Conservation (phyloP, 768 basidiomycete species). For the Boletus reticulatus region DNA sequence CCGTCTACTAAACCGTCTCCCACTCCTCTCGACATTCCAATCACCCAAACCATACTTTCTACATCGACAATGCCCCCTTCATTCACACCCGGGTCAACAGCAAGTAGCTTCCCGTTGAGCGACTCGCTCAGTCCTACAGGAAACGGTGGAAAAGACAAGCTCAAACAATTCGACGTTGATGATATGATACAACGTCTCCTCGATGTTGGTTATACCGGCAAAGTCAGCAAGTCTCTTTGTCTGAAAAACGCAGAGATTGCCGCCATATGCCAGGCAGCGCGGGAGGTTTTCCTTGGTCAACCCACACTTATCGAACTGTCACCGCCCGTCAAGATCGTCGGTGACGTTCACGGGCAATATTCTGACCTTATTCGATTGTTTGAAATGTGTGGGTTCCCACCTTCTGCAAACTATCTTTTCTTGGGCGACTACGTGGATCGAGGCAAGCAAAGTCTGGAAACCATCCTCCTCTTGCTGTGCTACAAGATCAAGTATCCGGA, state of each 20-base stretch:
- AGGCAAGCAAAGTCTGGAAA: conserved; percentile 97
- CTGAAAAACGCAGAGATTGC: conserved; percentile 97
- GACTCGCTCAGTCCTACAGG: conserved; percentile 38
- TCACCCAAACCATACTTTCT: conserved; percentile 83
- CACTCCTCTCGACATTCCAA: conserved; percentile 72
- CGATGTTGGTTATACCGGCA: conserved; percentile 96
- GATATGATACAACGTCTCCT: conserved; percentile 97
- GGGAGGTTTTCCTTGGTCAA: conserved; percentile 94
- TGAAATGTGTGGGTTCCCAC: conserved; percentile 99
- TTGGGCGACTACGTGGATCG: conserved; percentile 99
- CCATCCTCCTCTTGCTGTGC: conserved; percentile 92
- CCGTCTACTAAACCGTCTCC: conserved; percentile 40
- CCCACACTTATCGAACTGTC: conserved; percentile 96
- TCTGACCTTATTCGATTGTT: conserved; percentile 97
- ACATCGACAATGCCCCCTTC: conserved; percentile 49
- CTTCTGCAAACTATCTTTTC: conserved; percentile 96
- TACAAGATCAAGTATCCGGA: conserved; percentile 99
- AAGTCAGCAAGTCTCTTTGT: conserved; percentile 93
- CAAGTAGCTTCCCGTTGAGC: conserved; percentile 37
- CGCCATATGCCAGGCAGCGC: conserved; percentile 90
- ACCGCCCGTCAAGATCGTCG: conserved; percentile 98
- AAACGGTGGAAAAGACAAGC: conserved; percentile 51
- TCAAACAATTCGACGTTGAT: conserved; percentile 84
- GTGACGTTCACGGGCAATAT: conserved; percentile 99
- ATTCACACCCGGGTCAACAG: conserved; percentile 52